A percentile compares a stretch with the other conserved stretches of the same genome.
phyloP scores from a whole-genome alignment of 176 grass and related monocot species.

The Aegilops tauschii region DNA sequence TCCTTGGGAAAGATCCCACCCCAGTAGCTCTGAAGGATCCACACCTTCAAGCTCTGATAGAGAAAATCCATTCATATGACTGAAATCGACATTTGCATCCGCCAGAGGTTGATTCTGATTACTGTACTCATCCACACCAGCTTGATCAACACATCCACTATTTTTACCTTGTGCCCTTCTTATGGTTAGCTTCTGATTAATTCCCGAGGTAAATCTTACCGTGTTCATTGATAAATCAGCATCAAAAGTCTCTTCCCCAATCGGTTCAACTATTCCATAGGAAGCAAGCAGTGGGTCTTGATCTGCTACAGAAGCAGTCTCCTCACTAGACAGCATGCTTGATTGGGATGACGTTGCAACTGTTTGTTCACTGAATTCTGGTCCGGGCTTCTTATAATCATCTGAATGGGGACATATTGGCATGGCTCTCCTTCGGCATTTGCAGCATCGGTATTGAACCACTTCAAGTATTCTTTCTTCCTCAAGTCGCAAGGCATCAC shows the following conservation, averaged over 20 bases:
- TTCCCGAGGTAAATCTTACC: slow-evolving; percentile 28
- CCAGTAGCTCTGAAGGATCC: slow-evolving; percentile 50
- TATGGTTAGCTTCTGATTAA: slow-evolving; percentile 71
- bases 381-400: slow-evolving; percentile 52
- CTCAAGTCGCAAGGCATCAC: slow-evolving; percentile 76
- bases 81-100: slow-evolving; percentile 31
- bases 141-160: slow-evolving; percentile 32
- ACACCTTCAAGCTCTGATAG: slow-evolving; percentile 39
- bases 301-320: slow-evolving; percentile 38
- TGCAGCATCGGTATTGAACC: slow-evolving; percentile 79
- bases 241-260: slow-evolving; percentile 29
- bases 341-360: slow-evolving; percentile 35
- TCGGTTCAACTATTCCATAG: slow-evolving; percentile 44
- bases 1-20: slow-evolving; percentile 53
- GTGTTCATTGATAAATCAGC: slow-evolving; percentile 40
- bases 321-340: slow-evolving; percentile 42
- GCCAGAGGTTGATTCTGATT: slow-evolving; percentile 27
- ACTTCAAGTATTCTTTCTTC: slow-evolving; percentile 70
- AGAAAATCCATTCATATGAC: slow-evolving; percentile 33
- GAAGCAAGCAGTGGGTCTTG: slow-evolving; percentile 53
- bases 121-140: slow-evolving; percentile 26
- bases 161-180: slow-evolving; percentile 68
- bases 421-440: slow-evolving; percentile 76
- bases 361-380: slow-evolving; percentile 68
- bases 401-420: slow-evolving; percentile 72